phyloP scores from a whole-genome alignment of 257 asterid genomes.

The Pogostemon cablin region DNA sequence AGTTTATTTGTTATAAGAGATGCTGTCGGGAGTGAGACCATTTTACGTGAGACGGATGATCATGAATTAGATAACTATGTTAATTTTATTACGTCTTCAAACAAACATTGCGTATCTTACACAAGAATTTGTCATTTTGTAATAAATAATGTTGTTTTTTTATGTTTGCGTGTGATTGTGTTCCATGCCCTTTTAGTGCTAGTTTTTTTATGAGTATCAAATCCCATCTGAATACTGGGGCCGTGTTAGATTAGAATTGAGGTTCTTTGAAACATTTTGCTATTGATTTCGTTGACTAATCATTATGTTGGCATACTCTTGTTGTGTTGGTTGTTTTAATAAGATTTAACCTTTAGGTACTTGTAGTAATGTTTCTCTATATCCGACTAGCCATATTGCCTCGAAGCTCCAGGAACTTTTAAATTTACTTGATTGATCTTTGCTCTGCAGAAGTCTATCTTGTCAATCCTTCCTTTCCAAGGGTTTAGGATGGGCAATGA shows the following conservation, averaged over 20 bases:
- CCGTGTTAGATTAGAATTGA: not conserved
- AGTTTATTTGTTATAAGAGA: too few species aligned
- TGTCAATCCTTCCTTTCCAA: slow-evolving; percentile 15
- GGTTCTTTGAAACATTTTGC: not conserved
- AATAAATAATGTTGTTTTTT: slow-evolving; percentile 1
- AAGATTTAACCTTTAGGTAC: not conserved
- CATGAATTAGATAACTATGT: too few species aligned
- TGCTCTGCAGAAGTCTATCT: slow-evolving; percentile 33
- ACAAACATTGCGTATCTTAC: too few species aligned
- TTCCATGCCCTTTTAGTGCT: not conserved
- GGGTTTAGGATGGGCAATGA: slow-evolving; percentile 52
- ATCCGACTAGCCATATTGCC: not conserved
- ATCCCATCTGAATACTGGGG: slow-evolving; percentile 23
- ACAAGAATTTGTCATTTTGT: not conserved
- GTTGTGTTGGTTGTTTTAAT: not conserved
- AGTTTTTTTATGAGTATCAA: not conserved
- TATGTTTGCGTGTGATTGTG: slow-evolving; percentile 11
- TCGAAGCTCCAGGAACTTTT: slow-evolving; percentile 7
- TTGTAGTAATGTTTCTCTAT: not conserved
- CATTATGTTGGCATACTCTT: slow-evolving; percentile 6
- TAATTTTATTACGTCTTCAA: too few species aligned
- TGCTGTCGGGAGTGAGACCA: too few species aligned
- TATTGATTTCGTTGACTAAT: not conserved
- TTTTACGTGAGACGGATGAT: too few species aligned
- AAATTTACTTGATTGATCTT: not conserved